Base-by-base conservation (phyloP, 257 asterid genomes). In the Orobanche coerulescens region DNA sequence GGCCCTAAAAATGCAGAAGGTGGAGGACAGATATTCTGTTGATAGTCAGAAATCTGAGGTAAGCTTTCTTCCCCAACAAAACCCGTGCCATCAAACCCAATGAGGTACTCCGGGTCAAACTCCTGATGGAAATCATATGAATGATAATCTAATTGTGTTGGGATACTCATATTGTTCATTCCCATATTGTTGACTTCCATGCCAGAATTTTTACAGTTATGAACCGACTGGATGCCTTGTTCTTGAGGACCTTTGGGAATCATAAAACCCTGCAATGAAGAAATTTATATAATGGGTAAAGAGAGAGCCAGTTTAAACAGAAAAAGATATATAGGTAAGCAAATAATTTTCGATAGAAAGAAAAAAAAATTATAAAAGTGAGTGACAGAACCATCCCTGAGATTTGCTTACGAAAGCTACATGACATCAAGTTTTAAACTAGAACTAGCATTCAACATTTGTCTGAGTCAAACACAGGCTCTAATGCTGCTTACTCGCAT, bases 1-100 rank as follows among this genome's bases (percentile, higher is more conserved):
- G 97, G 95, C 46, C 98, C 98, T 73, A 88, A 75, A 69, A 88
- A 92, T 8, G 97, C 96, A 62, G 87, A 78, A 37, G 97, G 98
- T 28, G 98, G 98, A 59, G 98, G 98, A 51, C 75, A 73, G 57
- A 81, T 76, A 61, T 76, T 82, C 42, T 79, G 83, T 60, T 77
- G 75, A 70, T 78, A 85, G 65, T 75, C 79, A 47, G 85, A 63
- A 61, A 69, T 73, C 46, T 79, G 87, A 66, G 89, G 71, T 68
- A 76, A 51, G 18, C 67, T 74, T 43, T 84, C 86, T 54, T 80
- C 90, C 10, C 75, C 88, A 8, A 65, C 66, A 63, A 78, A 82
- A 61, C 82, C 74, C 54, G 42, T 70, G 18, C 74, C 85, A 70
- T 81, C 86, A 70, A 71, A 84, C 22, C 80, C 91, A 11, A 86